Base-by-base conservation (phyloP, 306 rosid species). In the Gastrolobium villosum region DNA sequence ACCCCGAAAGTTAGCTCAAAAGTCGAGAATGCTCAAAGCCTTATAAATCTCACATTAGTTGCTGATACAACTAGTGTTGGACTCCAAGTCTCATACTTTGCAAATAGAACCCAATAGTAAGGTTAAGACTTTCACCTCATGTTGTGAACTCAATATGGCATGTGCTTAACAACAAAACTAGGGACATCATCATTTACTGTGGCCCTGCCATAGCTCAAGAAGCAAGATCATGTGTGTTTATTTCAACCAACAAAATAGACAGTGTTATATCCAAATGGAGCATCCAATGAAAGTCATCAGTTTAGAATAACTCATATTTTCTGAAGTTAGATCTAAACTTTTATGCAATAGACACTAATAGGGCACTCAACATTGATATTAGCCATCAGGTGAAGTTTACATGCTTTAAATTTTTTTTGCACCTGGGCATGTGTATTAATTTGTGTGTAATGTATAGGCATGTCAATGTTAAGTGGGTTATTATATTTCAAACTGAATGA, bases 181-280 rank as follows among this genome's bases (percentile, higher is more conserved):
- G 39, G 63, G 39, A 56, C 39, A 56, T 31, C 63, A 56, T 30
- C 39, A 32, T 56, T 30, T 30, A 30, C 11, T 30, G 15, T 60
- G 44, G 10, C 66, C 66, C 20, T 65, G 10, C 36, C 11, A 20
- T 40, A 39, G n/a, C 13, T 37, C 49, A 39, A 63, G 69, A 37
- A 59, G 31, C 20, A 10, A 59, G 15, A 59, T 59, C 37, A 30
- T 5, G 10, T 31, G 1, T 57, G 20, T 7, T 10, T 57, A 6
- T 60, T 60, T 60, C 26, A 5, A 2, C 66, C 71, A 40, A 43
- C 15, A 41, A 65, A 10, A 5, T 65, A 0, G 71, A 40, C 49
- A 64, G 71, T 65, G 53, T 65, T 26, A 43, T 65, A 8, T 40
- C 32, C 71, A 65, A 43, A 44, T 41, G 10, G 48, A 66, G 55